Evolutionary conservation across 2,329 filamentous ascomycete species (phyloP).

Genomic region (Coniella lustricola): DNA sequence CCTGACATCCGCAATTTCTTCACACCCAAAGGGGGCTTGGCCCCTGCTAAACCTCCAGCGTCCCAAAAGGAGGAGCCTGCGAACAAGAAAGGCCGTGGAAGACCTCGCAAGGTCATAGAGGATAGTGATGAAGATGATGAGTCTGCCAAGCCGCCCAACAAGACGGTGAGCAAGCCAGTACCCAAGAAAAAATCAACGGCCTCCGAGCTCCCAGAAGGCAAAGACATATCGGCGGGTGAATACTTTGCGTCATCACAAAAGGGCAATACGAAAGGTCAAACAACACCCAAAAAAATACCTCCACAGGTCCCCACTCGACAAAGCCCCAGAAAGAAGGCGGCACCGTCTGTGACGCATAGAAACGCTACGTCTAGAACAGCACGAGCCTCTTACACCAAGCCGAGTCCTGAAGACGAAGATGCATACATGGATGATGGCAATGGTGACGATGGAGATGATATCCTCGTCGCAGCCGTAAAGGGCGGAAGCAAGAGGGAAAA

Average conservation of each 20-base stretch:
- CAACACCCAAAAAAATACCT: conserved; percentile 30
- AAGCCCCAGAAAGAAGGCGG: conserved; percentile 44
- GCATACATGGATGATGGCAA: conserved; percentile 60
- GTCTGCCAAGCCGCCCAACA: conserved; percentile 40
- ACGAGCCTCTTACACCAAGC: conserved; percentile 34
- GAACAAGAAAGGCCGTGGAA: conserved; percentile 32
- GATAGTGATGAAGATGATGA: conserved; percentile 55
- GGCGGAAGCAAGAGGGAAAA: conserved; percentile 59
- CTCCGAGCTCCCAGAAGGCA: conserved; percentile 37
- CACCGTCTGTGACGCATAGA: conserved; percentile 19
- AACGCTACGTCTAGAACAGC: conserved; percentile 27
- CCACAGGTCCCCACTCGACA: conserved; percentile 39
- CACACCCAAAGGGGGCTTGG: conserved; percentile 52
- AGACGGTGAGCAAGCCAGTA: conserved; percentile 41
- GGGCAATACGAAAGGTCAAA: conserved; percentile 31
- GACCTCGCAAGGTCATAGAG: conserved; percentile 24
- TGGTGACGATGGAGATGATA: conserved; percentile 66
- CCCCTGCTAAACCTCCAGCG: conserved; percentile 30
- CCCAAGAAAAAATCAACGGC: conserved; percentile 49
- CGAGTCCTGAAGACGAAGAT: conserved; percentile 42
- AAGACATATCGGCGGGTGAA: conserved; percentile 47
- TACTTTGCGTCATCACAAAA: conserved; percentile 47
- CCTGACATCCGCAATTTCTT: conserved; percentile 72
- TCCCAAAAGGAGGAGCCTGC: conserved; percentile 14
- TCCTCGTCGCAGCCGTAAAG: conserved; percentile 69